phyloP scores from a whole-genome alignment of 73 alveolate genomes.

The Effrenium voratum region DNA sequence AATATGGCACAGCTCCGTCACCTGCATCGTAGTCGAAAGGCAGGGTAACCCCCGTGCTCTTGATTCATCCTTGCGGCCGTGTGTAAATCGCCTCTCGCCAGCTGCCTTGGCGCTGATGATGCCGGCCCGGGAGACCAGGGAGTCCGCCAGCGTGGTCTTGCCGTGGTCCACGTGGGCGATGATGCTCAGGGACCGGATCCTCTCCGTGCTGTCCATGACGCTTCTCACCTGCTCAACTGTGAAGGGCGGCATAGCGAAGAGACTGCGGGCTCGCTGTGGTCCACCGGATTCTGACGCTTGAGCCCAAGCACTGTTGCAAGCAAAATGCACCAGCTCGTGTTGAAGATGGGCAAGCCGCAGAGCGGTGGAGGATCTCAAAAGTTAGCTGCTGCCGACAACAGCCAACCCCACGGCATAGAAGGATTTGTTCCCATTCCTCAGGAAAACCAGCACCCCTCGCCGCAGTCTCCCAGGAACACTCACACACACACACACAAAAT shows the following conservation, averaged over 20 bases:
- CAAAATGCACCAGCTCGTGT: no score
- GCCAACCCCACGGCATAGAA: no score
- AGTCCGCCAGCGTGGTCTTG: constrained; percentile 98
- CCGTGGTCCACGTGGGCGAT: constrained; percentile 99
- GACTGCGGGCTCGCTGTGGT: no score
- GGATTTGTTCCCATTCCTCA: no score
- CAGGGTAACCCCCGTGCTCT: constrained; percentile 48
- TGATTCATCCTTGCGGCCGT: constrained; percentile 95
- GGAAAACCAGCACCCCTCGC: no score
- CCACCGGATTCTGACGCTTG: no score
- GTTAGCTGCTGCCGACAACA: no score
- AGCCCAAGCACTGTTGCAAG: no score
- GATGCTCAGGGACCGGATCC: constrained; percentile 97
- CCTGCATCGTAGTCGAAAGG: constrained; percentile 44
- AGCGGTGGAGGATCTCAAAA: no score
- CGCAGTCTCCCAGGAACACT: no score
- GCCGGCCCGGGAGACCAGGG: constrained; percentile 99
- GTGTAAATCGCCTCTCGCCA: constrained; percentile 98
- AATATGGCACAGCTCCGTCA: constrained; percentile 22
- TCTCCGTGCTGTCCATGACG: constrained; percentile 98
- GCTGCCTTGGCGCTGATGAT: constrained; percentile 98
- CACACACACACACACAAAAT: no score
- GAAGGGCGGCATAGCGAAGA: constrained; percentile 96
- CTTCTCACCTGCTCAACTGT: constrained; percentile 96
- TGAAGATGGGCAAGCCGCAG: no score